These are phyloP conservation scores for Heliamphora pulchella DNA, from an alignment of 179 eudicot species.

Conservation along the genomic window DNA sequence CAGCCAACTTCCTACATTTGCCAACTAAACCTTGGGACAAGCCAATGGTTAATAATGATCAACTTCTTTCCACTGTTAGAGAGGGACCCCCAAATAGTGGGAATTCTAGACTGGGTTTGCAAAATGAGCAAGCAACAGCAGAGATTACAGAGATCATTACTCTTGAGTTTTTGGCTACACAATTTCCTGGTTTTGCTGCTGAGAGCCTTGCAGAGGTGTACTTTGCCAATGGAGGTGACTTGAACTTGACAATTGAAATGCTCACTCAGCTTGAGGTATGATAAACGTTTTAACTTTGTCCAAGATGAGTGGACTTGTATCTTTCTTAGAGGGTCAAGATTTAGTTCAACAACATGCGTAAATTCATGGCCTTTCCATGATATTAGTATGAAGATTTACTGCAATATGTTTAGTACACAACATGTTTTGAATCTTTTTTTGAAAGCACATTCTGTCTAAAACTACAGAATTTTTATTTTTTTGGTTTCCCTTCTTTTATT, in stretches of 20 bases:
- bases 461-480: background rate
- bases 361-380: background rate
- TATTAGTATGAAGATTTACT: background rate
- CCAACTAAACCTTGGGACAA: slow-evolving; percentile 58
- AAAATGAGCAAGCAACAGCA: slow-evolving; percentile 32
- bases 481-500: background rate
- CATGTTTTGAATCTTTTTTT: background rate
- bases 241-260: slow-evolving; percentile 80
- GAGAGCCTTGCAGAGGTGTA: slow-evolving; percentile 90
- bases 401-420: background rate
- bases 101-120: slow-evolving; percentile 30
- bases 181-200: slow-evolving; percentile 89
- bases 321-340: background rate
- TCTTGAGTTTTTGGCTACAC: slow-evolving; percentile 71
- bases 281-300: slow-evolving; percentile 12
- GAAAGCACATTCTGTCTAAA: slow-evolving; percentile 2
- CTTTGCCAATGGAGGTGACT: slow-evolving; percentile 74
- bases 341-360: background rate
- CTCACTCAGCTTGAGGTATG: slow-evolving; percentile 95
- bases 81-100: slow-evolving; percentile 39
- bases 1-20: slow-evolving; percentile 35
- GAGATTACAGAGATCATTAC: slow-evolving; percentile 49
- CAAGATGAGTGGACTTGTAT: slow-evolving; percentile 12
- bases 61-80: slow-evolving; percentile 35
- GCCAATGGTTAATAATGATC: slow-evolving; percentile 39